Conservation (phyloP, 2,329 filamentous ascomycete genomes). For the Colletotrichum ledebouriae region DNA sequence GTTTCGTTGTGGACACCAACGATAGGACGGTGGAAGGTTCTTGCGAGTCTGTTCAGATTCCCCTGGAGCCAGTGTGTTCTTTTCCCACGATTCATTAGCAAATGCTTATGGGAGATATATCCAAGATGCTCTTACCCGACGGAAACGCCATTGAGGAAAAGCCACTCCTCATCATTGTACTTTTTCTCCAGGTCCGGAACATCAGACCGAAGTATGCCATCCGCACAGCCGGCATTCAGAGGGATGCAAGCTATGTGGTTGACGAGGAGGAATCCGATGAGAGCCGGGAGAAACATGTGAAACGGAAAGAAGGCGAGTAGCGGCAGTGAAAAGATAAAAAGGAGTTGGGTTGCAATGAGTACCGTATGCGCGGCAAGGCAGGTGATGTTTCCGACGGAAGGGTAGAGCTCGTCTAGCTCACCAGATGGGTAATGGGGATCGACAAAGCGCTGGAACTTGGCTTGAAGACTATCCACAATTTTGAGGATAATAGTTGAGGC, state of each 20-base stretch:
- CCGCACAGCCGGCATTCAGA: neutral
- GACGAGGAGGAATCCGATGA: neutral
- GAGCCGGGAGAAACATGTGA: neutral
- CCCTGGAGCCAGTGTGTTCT: slow-evolving; percentile 6
- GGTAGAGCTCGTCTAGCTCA: slow-evolving; percentile 33
- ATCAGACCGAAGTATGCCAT: neutral
- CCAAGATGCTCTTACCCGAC: neutral
- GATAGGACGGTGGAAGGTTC: slow-evolving; percentile 6
- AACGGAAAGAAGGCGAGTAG: neutral
- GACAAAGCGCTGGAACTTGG: slow-evolving; percentile 10
- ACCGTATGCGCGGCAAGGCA: slow-evolving; percentile 19
- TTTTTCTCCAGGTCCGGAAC: neutral
- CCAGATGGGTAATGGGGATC: slow-evolving; percentile 24
- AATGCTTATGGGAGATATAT: too few species aligned
- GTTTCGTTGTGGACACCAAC: slow-evolving; percentile 5
- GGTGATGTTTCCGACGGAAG: slow-evolving; percentile 22
- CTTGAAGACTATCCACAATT: neutral
- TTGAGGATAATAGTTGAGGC: neutral
- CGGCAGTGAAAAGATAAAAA: neutral
- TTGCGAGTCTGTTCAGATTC: neutral
- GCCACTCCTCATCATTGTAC: neutral
- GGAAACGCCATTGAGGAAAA: neutral
- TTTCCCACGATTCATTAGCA: too few species aligned
- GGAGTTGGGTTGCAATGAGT: slow-evolving; percentile 8
- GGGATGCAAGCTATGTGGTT: slow-evolving; percentile 5